Conservation (phyloP, 2,329 filamentous ascomycete species). For the Blastomyces silverae region DNA sequence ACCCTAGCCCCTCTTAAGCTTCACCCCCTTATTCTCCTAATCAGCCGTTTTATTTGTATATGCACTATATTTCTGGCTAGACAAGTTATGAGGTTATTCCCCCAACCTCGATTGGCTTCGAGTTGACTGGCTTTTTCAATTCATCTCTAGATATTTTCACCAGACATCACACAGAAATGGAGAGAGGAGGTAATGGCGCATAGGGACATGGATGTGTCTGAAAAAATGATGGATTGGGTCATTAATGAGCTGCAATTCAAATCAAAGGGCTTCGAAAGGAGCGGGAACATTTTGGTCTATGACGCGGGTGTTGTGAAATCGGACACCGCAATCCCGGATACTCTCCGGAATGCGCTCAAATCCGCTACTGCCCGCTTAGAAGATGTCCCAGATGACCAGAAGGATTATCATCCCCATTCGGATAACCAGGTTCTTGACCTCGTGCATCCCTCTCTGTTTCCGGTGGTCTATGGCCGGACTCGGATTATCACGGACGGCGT, state of each 20-base stretch:
- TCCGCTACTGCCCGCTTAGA: slow-evolving; percentile 48
- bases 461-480: slow-evolving; percentile 30
- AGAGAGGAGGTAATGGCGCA: slow-evolving; percentile 24
- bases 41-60: not conserved
- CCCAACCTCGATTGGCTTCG: not conserved
- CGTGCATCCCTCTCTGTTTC: slow-evolving; percentile 54
- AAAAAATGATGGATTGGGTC: slow-evolving; percentile 36
- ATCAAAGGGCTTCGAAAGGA: slow-evolving; percentile 36
- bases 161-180: slow-evolving; percentile 34
- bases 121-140: not conserved
- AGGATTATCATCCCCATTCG: slow-evolving; percentile 59
- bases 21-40: no score
- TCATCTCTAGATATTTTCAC: slow-evolving; percentile 31
- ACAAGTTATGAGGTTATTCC: not conserved
- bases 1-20: not conserved
- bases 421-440: slow-evolving; percentile 55
- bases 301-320: slow-evolving; percentile 50
- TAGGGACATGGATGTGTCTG: slow-evolving; percentile 27
- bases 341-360: slow-evolving; percentile 41
- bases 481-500: slow-evolving; percentile 23
- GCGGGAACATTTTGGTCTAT: slow-evolving; percentile 40
- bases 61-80: not conserved
- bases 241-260: slow-evolving; percentile 48
- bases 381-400: slow-evolving; percentile 45
- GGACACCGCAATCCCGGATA: slow-evolving; percentile 42